Conservation (phyloP, 2,329 filamentous ascomycete genomes). For the Exophiala spinifera region DNA sequence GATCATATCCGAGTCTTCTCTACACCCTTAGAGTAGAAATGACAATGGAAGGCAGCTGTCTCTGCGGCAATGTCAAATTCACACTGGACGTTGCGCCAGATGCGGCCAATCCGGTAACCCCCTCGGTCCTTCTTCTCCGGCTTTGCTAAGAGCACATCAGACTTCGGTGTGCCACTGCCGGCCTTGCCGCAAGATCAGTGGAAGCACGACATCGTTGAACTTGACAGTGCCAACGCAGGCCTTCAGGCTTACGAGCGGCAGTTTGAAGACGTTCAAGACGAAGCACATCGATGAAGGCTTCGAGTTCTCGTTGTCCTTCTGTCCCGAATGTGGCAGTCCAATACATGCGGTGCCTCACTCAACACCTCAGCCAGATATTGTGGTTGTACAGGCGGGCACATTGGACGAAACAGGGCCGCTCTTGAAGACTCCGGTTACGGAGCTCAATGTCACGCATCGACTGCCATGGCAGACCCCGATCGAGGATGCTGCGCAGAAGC, state of each 20-base stretch:
- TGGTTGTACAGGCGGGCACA: constrained; percentile 9
- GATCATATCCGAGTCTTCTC: no score
- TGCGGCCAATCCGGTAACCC: neutral
- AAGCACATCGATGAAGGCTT: constrained; percentile 15
- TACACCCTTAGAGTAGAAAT: no score
- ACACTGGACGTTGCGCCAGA: neutral
- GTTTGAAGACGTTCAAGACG: neutral
- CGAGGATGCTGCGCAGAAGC: constrained; percentile 1
- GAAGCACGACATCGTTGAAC: constrained; percentile 6
- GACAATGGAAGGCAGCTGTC: neutral
- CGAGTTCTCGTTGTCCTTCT: constrained; percentile 6
- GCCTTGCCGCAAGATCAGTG: constrained; percentile 11
- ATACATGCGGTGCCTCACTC: constrained; percentile 6
- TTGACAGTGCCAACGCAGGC: neutral
- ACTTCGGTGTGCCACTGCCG: constrained; percentile 11
- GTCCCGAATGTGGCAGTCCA: constrained; percentile 10
- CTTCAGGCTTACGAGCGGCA: constrained; percentile 2
- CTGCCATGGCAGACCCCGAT: constrained; percentile 1
- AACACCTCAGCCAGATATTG: neutral
- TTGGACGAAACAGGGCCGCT: constrained; percentile 6
- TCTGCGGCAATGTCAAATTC: neutral
- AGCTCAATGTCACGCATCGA: constrained; percentile 13
- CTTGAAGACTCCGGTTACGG: neutral
- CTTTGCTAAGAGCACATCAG: neutral
- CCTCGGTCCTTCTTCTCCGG: no score